A percentile compares a stretch with the other conserved stretches of the same genome.
Conservation (phyloP, 345 rosid species). For the Eucalyptus caleyi region DNA sequence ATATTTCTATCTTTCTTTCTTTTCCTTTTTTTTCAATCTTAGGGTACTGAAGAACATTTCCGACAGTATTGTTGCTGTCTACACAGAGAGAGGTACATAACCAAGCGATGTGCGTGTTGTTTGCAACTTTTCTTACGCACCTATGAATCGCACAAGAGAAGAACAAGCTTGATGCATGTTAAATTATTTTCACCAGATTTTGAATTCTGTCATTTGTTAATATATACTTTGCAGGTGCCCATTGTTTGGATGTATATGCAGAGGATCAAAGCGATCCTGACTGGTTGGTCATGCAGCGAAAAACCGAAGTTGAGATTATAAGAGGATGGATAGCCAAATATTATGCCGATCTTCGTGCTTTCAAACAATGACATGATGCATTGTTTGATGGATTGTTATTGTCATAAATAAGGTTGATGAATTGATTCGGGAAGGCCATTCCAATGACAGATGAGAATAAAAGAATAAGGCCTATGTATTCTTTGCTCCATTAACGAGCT, state of each 20-base stretch:
- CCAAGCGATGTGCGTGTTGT: neutral
- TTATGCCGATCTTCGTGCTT: neutral
- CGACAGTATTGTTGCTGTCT: neutral
- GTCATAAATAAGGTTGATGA: neutral
- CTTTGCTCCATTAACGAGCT: neutral
- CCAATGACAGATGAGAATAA: neutral
- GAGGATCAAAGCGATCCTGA: neutral
- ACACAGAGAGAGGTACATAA: neutral
- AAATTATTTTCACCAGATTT: neutral
- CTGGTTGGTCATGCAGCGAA: neutral
- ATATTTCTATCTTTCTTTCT: neutral
- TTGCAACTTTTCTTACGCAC: neutral
- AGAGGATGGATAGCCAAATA: neutral
- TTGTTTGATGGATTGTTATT: neutral
- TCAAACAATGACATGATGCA: neutral
- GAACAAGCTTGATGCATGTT: neutral
- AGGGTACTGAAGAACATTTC: neutral
- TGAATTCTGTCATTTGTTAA: neutral
- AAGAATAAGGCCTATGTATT: neutral
- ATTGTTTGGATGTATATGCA: neutral
- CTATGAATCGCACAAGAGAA: neutral
- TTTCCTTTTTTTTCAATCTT: neutral
- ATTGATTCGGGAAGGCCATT: neutral
- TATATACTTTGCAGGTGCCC: neutral
- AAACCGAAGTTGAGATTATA: neutral